These are phyloP conservation scores for Gracilaria vermiculophylla DNA, from an alignment of 23 red algal genomes.

Conservation along the genomic window DNA sequence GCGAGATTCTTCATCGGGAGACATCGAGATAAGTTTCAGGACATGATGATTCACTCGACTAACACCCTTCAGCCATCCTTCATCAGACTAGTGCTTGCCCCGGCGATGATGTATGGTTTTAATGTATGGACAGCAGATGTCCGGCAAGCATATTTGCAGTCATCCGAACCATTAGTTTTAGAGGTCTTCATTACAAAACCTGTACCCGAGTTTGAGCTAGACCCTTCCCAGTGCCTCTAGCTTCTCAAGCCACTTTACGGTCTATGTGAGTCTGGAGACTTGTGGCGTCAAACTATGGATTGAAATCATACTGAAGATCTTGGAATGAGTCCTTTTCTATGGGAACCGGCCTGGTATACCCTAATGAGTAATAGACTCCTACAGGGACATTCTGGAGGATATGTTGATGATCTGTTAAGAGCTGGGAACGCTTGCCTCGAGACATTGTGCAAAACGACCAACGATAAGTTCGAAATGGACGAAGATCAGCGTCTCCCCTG, in stretches of 20 bases:
- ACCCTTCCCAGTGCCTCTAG: not conserved
- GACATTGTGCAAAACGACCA: not conserved
- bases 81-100: not conserved
- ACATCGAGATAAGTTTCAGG: constrained; percentile 19
- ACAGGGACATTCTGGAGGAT: not conserved
- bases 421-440: not conserved
- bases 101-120: not conserved
- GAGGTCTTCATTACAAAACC: constrained; percentile 6
- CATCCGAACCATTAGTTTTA: not conserved
- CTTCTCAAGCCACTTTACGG: constrained; percentile 12
- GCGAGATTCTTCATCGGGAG: constrained; percentile 21
- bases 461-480: constrained; percentile 27
- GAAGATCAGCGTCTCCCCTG: constrained; percentile 25
- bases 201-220: constrained; percentile 14
- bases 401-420: constrained; percentile 45
- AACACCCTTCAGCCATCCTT: not conserved
- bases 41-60: constrained; percentile 15
- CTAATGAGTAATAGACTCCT: not conserved
- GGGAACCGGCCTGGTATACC: not conserved
- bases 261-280: constrained; percentile 12
- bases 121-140: constrained; percentile 8
- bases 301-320: not conserved
- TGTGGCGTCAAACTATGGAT: not conserved
- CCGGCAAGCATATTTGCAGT: constrained; percentile 16
- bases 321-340: not conserved